Percentiles rank a stretch among this genome's conserved stretches.
Evolutionary conservation across 2,329 filamentous ascomycete species (phyloP).

Genomic region (Penicillium sclerotiorum): DNA sequence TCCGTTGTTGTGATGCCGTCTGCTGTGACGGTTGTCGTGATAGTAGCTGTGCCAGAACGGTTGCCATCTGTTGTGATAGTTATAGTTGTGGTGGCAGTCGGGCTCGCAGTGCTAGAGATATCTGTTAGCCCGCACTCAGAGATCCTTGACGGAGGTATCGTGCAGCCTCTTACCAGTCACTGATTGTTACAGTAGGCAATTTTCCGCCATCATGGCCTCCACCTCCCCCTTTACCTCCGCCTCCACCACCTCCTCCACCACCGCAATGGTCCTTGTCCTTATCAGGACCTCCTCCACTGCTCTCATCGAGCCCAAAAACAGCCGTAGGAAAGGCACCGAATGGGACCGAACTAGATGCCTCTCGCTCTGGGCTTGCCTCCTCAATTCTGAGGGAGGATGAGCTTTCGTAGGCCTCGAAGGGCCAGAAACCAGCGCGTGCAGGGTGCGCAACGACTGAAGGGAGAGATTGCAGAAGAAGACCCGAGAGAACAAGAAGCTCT

Average conservation of each 20-base stretch:
- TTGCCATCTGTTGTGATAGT: slow-evolving; percentile 8
- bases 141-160: too few species aligned
- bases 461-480: not conserved
- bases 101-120: not conserved
- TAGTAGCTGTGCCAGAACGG: slow-evolving; percentile 1
- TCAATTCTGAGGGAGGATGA: not conserved
- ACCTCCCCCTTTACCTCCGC: not conserved
- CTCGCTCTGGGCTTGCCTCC: not conserved
- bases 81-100: slow-evolving; percentile 2
- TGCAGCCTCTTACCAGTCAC: not conserved
- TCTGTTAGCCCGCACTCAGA: too few species aligned
- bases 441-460: not conserved
- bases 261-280: not conserved
- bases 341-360: not conserved
- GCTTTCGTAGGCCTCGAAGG: not conserved
- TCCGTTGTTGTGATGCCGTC: not conserved
- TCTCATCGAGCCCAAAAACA: not conserved
- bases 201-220: not conserved
- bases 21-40: slow-evolving; percentile 4
- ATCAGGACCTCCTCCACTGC: not conserved
- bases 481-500: not conserved
- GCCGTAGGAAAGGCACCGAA: not conserved
- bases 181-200: not conserved
- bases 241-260: not conserved
- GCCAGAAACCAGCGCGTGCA: not conserved